Conservation (phyloP, 2,329 filamentous ascomycete species). For the Trichoderma endophyticum region DNA sequence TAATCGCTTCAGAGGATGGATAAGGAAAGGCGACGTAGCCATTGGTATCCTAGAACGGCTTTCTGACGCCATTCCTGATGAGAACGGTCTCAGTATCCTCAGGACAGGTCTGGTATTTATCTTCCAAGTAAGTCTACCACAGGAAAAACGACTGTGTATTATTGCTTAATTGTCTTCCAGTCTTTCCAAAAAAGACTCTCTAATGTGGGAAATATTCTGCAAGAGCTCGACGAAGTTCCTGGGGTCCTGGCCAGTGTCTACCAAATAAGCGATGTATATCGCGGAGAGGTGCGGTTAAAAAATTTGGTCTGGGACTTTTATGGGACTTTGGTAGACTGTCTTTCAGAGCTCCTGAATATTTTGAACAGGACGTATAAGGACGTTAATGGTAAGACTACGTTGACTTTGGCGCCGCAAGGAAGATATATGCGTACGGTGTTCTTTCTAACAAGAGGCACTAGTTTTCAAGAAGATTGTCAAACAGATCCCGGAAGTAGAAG, state of each 20-base stretch:
- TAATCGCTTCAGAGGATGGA: conserved; percentile 2
- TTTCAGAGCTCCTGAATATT: not conserved
- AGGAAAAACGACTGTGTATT: not conserved
- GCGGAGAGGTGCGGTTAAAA: not conserved
- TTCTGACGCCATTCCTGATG: conserved; percentile 2
- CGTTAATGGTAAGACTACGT: not conserved
- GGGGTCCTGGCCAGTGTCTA: conserved; percentile 1
- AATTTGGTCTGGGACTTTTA: conserved; percentile 13
- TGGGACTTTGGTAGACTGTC: conserved; percentile 1
- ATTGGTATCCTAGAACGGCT: conserved; percentile 6
- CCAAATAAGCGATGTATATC: conserved; percentile 5
- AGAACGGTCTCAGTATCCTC: conserved; percentile 5
- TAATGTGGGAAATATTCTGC: conserved; percentile 4
- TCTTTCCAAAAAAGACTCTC: conserved; percentile 3
- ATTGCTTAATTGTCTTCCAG: not conserved
- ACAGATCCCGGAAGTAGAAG: conserved; percentile 4
- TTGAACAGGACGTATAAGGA: not conserved
- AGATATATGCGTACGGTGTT: not conserved
- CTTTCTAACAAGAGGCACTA: not conserved
- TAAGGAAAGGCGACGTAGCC: not conserved
- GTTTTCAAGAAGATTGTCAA: conserved; percentile 7
- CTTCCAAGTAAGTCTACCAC: not conserved
- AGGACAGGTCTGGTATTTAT: not conserved
- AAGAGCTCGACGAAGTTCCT: conserved; percentile 4
- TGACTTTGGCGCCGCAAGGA: not conserved